Evolutionary conservation across 148 eudicot species (phyloP).

Genomic region (Dysphania ambrosioides): DNA sequence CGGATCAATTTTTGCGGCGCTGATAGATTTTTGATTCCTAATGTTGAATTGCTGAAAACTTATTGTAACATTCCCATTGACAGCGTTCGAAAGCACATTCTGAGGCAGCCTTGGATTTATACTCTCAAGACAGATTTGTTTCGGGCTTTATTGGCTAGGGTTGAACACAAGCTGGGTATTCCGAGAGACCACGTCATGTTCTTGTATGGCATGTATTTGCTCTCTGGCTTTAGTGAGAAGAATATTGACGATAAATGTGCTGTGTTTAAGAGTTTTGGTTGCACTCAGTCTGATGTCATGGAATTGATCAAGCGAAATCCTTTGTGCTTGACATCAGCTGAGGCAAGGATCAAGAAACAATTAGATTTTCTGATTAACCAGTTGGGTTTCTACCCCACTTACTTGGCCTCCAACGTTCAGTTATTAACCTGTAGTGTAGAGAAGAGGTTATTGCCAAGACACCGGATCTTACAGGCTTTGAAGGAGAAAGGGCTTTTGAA

Average conservation of each 20-base stretch:
- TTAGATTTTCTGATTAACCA: constrained; percentile 31
- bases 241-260: constrained; percentile 12
- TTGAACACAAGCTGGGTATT: constrained; percentile 24
- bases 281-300: constrained; percentile 19
- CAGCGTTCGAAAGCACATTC: constrained; percentile 4
- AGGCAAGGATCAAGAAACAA: constrained; percentile 13
- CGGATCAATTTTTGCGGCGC: neutral
- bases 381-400: constrained; percentile 19
- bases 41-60: constrained; percentile 18
- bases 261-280: constrained; percentile 28
- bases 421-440: neutral
- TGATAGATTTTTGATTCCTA: neutral
- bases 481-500: constrained; percentile 27
- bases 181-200: constrained; percentile 13
- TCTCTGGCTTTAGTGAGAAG: constrained; percentile 3
- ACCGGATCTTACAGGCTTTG: constrained; percentile 19
- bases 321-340: constrained; percentile 12
- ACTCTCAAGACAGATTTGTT: neutral
- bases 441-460: constrained; percentile 20
- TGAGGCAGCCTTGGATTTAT: neutral
- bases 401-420: neutral
- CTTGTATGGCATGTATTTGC: constrained; percentile 11
- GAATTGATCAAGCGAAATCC: constrained; percentile 12
- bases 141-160: constrained; percentile 3
- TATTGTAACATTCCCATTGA: constrained; percentile 16